phyloP scores from a whole-genome alignment of 106 monocot genomes.

The Dioscorea zingiberensis region DNA sequence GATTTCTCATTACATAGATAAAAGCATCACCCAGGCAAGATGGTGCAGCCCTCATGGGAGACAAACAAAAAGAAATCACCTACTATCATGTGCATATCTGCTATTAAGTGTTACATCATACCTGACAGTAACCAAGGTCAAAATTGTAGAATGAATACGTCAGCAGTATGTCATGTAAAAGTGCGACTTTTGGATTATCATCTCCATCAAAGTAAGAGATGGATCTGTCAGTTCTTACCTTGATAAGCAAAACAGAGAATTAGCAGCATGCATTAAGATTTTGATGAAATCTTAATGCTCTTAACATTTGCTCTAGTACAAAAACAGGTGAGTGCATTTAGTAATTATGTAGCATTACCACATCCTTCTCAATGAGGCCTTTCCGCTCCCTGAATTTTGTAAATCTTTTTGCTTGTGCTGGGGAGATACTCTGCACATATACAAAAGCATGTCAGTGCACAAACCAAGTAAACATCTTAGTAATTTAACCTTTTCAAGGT shows the following conservation, averaged over 20 bases:
- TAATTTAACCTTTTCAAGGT: too few species aligned
- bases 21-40: too few species aligned
- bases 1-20: too few species aligned
- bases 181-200: conserved; percentile 72
- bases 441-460: neutral
- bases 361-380: conserved; percentile 96
- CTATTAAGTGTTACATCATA: conserved; percentile 10
- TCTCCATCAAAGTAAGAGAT: conserved; percentile 88
- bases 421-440: conserved; percentile 67
- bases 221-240: conserved; percentile 96
- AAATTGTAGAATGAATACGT: conserved; percentile 99
- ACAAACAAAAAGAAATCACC: too few species aligned
- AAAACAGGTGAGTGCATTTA: too few species aligned
- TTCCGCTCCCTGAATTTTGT: conserved; percentile 91
- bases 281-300: neutral
- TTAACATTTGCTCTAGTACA: too few species aligned
- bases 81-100: too few species aligned
- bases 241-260: conserved; percentile 15
- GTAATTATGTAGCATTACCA: conserved; percentile 36
- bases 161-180: conserved; percentile 82
- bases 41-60: too few species aligned
- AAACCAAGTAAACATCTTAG: too few species aligned
- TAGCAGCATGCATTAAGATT: neutral
- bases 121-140: conserved; percentile 99
- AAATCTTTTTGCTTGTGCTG: conserved; percentile 87